These are phyloP conservation scores for Sporothrix inflata DNA, from an alignment of 2,329 filamentous ascomycete species.

Conservation along the genomic window DNA sequence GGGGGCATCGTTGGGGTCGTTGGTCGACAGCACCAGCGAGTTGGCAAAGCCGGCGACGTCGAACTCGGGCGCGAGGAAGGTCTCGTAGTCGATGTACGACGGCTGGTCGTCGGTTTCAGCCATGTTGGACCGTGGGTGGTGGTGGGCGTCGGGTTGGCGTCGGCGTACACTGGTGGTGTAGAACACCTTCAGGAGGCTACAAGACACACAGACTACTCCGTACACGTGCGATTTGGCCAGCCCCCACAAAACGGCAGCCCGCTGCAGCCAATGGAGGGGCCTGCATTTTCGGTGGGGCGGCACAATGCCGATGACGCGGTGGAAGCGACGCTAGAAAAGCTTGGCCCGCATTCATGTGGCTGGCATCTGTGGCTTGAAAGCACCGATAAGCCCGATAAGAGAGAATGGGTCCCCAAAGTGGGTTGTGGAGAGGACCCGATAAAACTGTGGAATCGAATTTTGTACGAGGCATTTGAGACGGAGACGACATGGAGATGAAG, in stretches of 20 bases:
- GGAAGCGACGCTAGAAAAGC: constrained; percentile 17
- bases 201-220: too few relatives aligned
- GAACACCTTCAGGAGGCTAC: not conserved
- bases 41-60: constrained; percentile 84
- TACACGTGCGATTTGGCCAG: not conserved
- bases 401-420: not conserved
- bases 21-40: constrained; percentile 82
- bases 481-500: not conserved
- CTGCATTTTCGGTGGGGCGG: not conserved
- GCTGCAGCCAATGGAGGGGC: constrained; percentile 1
- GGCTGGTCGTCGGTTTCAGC: constrained; percentile 52
- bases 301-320: constrained; percentile 16
- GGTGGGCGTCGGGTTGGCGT: not conserved
- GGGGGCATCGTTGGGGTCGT: constrained; percentile 86
- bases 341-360: not conserved
- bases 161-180: not conserved
- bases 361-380: not conserved
- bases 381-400: not conserved
- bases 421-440: constrained; percentile 6
- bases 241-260: not conserved
- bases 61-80: constrained; percentile 83
- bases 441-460: not conserved
- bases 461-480: constrained; percentile 15
- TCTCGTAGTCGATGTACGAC: constrained; percentile 95
- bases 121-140: constrained; percentile 35